These are phyloP conservation scores for Xylaria castorea DNA, from an alignment of 495 filamentous ascomycete genomes.

Conservation along the genomic window DNA sequence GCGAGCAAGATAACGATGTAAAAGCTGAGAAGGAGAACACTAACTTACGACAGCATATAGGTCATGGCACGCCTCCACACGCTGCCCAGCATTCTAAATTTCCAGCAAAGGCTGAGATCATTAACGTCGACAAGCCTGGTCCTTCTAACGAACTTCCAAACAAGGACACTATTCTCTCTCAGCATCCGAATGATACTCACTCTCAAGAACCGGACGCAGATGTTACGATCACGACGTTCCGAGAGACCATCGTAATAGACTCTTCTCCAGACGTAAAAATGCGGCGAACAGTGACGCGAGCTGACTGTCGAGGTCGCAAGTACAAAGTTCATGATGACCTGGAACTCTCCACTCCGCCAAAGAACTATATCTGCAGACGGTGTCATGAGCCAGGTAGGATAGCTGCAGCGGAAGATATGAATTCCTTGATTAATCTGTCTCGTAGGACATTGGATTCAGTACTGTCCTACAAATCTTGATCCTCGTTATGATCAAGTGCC, in stretches of 20 bases:
- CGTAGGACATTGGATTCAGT: constrained; percentile 49
- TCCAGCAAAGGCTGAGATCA: neutral
- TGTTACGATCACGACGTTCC: neutral
- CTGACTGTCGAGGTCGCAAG: neutral
- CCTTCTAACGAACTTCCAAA: neutral
- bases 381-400: constrained; percentile 46
- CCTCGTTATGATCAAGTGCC: constrained; percentile 43
- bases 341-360: constrained; percentile 5
- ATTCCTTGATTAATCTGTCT: constrained; percentile 28
- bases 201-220: neutral
- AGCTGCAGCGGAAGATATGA: neutral
- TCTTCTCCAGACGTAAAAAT: neutral
- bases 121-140: neutral
- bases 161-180: neutral
- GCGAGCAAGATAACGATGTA: neutral
- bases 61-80: neutral
- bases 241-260: neutral
- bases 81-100: neutral
- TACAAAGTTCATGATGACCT: neutral
- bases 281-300: neutral
- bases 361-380: constrained; percentile 44
- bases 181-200: neutral
- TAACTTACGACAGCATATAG: neutral
- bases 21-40: neutral
- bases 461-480: constrained; percentile 52